Evolutionary conservation across 495 filamentous ascomycete genomes (phyloP), one percentile per base, ranked within the genome.

Genomic region (Lichenothelia convexa): DNA sequence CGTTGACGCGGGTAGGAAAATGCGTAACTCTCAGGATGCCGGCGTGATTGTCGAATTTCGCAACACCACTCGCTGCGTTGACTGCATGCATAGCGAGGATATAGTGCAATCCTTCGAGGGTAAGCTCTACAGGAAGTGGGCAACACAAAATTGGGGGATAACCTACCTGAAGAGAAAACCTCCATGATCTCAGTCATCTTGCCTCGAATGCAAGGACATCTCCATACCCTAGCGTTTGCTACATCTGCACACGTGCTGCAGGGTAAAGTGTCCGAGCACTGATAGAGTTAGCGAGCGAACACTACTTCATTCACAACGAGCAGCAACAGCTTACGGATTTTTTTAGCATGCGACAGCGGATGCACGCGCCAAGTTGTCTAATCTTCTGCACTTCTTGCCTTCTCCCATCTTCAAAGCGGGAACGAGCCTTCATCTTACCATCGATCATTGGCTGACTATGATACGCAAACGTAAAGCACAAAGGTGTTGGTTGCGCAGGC

Each of bases 261-360:
- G 3, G 83, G 83, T n/a, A 62, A 75, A 19, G 78, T 80, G 11
- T 70, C 70, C 3, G 80, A 86, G 47, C 83, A 92, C 58, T 24
- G 21, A 7, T 26, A 12, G 9, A 26, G 21, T 24, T 26, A 36
- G 20, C 7, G 17, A 11, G 9, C 17, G 18, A 36, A 13, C 31
- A 1, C 9, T 33, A 11, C 12, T 33, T 41, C 12, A 17, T 12
- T 11, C 8, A 27, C 1, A 27, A 8, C 20, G 19, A 35, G 18
- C 1, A 23, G 23, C n/a, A 15, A 31, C 2, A 33, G 19, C 60
- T 34, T 62, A 68, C 65, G 1, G 78, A 77, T 56, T 92, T 92
- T 48, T 83, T 78, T 8, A 92, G 60, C 61, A 92, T 84, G 2
- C 80, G 69, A 56, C 83, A 92, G 31, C 83, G 71, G 36, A 86